These are phyloP conservation scores for Diaporthe citri DNA, from an alignment of 2,329 filamentous ascomycete genomes.

Conservation along the genomic window DNA sequence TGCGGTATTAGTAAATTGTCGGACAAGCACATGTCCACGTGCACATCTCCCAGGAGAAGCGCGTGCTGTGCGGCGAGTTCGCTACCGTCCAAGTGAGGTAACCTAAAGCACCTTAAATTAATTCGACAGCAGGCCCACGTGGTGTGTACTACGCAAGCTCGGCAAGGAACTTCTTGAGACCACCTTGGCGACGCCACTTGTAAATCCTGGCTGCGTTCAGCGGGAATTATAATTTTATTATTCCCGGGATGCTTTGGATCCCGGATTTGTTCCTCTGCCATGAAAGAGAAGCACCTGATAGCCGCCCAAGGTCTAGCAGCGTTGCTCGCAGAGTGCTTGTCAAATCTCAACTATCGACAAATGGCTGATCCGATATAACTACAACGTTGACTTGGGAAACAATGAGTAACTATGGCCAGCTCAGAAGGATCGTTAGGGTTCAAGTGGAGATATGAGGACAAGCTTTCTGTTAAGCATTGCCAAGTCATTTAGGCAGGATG, in stretches of 20 bases:
- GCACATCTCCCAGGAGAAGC: no score
- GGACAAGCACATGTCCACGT: no score
- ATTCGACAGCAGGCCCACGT: no score
- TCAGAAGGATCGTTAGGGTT: not conserved
- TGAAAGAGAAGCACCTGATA: not conserved
- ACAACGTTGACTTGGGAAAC: not conserved
- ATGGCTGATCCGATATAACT: not conserved
- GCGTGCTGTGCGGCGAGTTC: no score
- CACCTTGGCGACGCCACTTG: not conserved
- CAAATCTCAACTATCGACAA: not conserved
- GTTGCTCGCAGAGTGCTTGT: not conserved
- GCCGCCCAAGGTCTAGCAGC: no score
- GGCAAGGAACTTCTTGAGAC: not conserved
- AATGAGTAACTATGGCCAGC: not conserved
- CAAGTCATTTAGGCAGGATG: not conserved
- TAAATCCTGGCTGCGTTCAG: not conserved
- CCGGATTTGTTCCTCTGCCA: not conserved
- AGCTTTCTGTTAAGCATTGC: slow-evolving; percentile 23
- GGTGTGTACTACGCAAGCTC: no score
- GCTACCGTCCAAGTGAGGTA: no score
- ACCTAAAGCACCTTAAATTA: no score
- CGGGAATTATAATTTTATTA: not conserved
- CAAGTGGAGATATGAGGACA: not conserved
- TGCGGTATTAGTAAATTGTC: no score
- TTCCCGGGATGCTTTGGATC: not conserved